phyloP scores from a whole-genome alignment of 148 eudicot genomes.

The Rhododendron simsii region DNA sequence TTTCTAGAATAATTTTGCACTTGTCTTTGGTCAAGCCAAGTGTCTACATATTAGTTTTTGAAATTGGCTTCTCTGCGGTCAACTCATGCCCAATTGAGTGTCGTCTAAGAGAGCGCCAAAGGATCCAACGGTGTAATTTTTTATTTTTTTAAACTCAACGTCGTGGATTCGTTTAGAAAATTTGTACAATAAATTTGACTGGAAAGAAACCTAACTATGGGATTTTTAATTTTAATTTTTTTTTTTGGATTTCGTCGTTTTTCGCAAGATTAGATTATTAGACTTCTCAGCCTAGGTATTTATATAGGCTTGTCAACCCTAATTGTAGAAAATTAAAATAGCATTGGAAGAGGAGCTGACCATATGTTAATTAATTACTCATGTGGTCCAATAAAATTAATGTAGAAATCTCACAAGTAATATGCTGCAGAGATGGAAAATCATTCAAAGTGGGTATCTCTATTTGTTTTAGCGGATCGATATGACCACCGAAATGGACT shows the following conservation, averaged over 20 bases:
- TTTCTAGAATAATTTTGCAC: neutral
- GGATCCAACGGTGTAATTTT: neutral
- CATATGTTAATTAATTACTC: neutral
- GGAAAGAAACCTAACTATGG: neutral
- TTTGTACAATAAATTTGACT: neutral
- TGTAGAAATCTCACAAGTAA: neutral
- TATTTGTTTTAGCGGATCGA: neutral
- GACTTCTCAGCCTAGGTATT: neutral
- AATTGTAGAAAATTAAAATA: neutral
- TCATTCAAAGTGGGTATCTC: neutral
- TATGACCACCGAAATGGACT: neutral
- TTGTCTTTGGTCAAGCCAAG: neutral
- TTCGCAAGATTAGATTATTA: neutral
- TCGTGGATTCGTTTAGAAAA: neutral
- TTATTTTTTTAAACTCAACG: neutral
- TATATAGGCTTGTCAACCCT: neutral
- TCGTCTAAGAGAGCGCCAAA: neutral
- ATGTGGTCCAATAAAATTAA: neutral
- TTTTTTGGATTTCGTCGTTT: neutral
- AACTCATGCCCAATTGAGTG: neutral
- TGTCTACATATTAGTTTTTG: neutral
- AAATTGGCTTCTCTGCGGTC: neutral
- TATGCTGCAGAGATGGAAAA: neutral
- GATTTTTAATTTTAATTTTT: neutral
- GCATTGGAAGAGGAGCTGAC: constrained; percentile 1